Percentiles rank a stretch among this genome's conserved stretches.
Evolutionary conservation across 2,329 filamentous ascomycete species (phyloP).

Genomic region (Stachybotrys elegans): DNA sequence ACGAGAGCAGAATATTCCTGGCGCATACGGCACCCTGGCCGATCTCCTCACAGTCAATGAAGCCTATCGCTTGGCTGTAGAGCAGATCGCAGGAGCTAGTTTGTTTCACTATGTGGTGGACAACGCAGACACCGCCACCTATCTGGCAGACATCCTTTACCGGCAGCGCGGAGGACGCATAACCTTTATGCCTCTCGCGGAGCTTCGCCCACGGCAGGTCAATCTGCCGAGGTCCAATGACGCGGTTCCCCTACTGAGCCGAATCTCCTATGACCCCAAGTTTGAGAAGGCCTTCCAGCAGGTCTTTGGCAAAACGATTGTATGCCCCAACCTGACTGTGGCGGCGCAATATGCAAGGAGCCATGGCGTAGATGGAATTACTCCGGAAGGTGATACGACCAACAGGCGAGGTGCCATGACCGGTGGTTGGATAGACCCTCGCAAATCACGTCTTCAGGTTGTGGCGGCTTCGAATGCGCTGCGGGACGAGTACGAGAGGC

Average conservation of each 20-base stretch:
- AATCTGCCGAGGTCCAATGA: conserved; percentile 84
- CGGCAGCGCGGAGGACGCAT: conserved; percentile 77
- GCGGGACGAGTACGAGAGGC: conserved; percentile 67
- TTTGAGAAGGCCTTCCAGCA: conserved; percentile 88
- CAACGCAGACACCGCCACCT: conserved; percentile 79
- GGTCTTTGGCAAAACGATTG: conserved; percentile 91
- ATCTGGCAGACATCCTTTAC: conserved; percentile 73
- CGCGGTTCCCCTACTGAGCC: conserved; percentile 80
- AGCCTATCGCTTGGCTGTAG: conserved; percentile 80
- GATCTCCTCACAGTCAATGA: conserved; percentile 88
- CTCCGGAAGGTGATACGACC: conserved; percentile 87
- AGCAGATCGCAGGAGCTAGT: conserved; percentile 87
- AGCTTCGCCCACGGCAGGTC: conserved; percentile 63
- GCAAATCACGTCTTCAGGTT: conserved; percentile 80
- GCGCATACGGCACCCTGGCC: conserved; percentile 87
- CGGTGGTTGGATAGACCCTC: conserved; percentile 86
- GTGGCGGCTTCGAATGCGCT: conserved; percentile 71
- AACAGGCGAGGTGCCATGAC: conserved; percentile 95
- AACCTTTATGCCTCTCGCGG: conserved; percentile 90
- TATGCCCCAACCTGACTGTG: conserved; percentile 84
- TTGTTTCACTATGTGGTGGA: conserved; percentile 97
- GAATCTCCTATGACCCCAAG: conserved; percentile 69
- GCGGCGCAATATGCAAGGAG: conserved; percentile 89
- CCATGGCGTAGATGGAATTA: conserved; percentile 89
- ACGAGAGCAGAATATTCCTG: conserved; percentile 70